Evolutionary conservation across 23 red algal genomes (phyloP), one percentile per base, ranked within the genome.

Genomic region (Gracilaria vermiculophylla): DNA sequence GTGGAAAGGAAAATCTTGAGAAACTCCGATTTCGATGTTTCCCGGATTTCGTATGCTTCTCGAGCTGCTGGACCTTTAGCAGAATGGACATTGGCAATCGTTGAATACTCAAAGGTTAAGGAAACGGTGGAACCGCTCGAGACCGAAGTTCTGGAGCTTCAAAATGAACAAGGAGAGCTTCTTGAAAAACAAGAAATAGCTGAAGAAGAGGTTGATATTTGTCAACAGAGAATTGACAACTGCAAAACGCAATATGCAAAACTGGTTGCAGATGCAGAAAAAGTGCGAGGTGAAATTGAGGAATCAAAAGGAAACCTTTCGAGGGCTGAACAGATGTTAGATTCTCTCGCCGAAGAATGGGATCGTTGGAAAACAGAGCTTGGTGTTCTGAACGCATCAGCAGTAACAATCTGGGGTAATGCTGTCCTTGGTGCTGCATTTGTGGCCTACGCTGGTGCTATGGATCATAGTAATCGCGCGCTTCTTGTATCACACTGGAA

Each of bases 271-370:
- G 80, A 84, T 6, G 69, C 90, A 7, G 90, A 84, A 33, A 62
- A 60, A 12, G 64, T 93, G 40, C 79, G 90, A 2, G 47, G 58
- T 44, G 69, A 85, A 41, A 93, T 93, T 53, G 40, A 52, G 52
- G 90, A 84, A 35, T 70, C 90, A 11, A 53, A 84, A 21, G 57
- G 69, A 8, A 93, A 77, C 51, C 57, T 93, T 27, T 32, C 48
- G 15, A 84, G 53, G n/a, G 76, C 81, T 17, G 90, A 93, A 77
- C 44, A 70, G 54, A 83, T 86, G 90, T 43, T 93, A 24, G 80
- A 78, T 25, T 93, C 90, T 16, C 79, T 93, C n/a, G 69, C 90
- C 21, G 45, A 84, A n/a, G 90, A 93, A 69, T 85, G 90, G 69
- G 34, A 85, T 33, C 90, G 90, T 32, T 93, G 90, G 90, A 61